These are phyloP conservation scores for Rhododendron vialii DNA, from an alignment of 148 eudicot genomes.

Conservation along the genomic window DNA sequence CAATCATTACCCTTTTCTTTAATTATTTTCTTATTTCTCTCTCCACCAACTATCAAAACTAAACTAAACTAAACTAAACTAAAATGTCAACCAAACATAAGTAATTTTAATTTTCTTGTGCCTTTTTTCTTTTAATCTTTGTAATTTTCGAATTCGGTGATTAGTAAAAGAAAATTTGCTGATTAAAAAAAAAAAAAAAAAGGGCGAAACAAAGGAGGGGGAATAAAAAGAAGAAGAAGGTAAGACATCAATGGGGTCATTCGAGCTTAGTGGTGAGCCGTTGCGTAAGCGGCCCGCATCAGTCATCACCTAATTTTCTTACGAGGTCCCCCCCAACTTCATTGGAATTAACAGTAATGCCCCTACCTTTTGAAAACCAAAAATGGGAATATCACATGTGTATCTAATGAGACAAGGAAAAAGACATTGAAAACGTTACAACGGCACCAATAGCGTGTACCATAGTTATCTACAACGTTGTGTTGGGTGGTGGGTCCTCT, in stretches of 20 bases:
- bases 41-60: too few species aligned
- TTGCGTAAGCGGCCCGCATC: not conserved
- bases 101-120: too few species aligned
- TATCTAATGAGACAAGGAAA: not conserved
- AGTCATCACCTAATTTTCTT: not conserved
- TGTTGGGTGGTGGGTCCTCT: not conserved
- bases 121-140: too few species aligned
- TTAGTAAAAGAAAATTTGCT: too few species aligned
- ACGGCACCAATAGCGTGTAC: not conserved
- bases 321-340: not conserved
- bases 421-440: not conserved
- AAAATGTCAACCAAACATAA: too few species aligned
- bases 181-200: too few species aligned
- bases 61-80: too few species aligned
- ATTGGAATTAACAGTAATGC: not conserved
- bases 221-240: too few species aligned
- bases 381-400: not conserved
- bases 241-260: constrained; percentile 1
- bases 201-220: too few species aligned
- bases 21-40: too few species aligned
- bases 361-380: not conserved
- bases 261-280: not conserved
- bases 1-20: too few species aligned
- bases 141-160: too few species aligned
- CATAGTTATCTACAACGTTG: not conserved